phyloP scores from a whole-genome alignment of 305 asterid species.

The Salvia sclarea region DNA sequence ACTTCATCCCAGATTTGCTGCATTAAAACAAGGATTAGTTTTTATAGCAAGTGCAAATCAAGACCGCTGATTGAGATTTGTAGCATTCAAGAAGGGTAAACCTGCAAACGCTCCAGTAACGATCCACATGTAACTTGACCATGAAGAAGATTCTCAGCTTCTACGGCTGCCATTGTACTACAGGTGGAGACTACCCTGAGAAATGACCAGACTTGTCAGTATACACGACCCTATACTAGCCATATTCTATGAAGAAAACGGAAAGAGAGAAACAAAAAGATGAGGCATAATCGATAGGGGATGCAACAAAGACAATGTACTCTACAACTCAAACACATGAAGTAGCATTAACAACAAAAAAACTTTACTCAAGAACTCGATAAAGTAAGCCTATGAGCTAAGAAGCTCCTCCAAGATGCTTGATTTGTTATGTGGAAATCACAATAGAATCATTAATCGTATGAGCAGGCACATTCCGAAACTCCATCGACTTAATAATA shows the following conservation, averaged over 20 bases:
- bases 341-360: slow-evolving; percentile 11
- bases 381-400: background rate
- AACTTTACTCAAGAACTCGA: slow-evolving; percentile 6
- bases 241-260: no score
- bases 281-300: background rate
- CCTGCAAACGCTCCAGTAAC: slow-evolving; percentile 88
- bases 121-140: slow-evolving; percentile 82
- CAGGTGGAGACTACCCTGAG: slow-evolving; percentile 37
- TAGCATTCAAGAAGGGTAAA: slow-evolving; percentile 29
- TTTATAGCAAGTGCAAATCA: slow-evolving; percentile 6
- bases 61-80: background rate
- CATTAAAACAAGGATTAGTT: slow-evolving; percentile 35
- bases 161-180: slow-evolving; percentile 67
- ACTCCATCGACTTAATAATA: background rate
- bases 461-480: background rate
- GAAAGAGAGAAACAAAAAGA: no score
- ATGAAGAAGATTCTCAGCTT: slow-evolving; percentile 52
- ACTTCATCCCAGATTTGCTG: slow-evolving; percentile 99
- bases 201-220: slow-evolving; percentile 22
- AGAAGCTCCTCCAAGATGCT: slow-evolving; percentile 5
- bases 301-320: background rate
- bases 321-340: background rate
- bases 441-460: background rate
- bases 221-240: background rate
- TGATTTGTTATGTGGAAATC: background rate